Base-by-base conservation (phyloP, 495 filamentous ascomycete species). In the Chaetomidium leptoderma region DNA sequence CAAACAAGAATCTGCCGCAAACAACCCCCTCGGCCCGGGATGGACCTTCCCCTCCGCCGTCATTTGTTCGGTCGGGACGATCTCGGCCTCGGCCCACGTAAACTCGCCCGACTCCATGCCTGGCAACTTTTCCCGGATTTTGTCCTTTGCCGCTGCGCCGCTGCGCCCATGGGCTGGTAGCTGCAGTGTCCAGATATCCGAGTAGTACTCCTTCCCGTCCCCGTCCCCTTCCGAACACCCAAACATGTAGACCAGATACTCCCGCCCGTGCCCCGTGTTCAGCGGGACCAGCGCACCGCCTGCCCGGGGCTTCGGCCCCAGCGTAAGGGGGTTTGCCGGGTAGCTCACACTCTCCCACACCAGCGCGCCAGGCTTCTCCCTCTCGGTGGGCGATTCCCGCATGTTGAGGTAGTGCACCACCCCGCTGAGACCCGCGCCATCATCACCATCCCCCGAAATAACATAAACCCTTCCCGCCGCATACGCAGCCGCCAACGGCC, bases 111-210 rank as follows among this genome's bases (percentile, higher is more conserved):
- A 73, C 2, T 74, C 66, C 3, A 68, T 60, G 0, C 76, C 72
- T 17, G 57, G 56, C 11, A 82, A 42, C 33, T 68, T 69, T 5
- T 70, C 61, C 11, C 78, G 67, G 14, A 78, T 78, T 17, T 69
- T 63, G 55, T 83, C 80, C 58, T 80, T 82, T 16, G 77, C 70
- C n/a, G 73, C 71, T 6, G 79, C 78, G 0, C 74, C 70, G n/a
- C 68, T 78, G 29, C 70, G 60, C 33, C 66, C 62, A n/a, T 63
- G 61, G 7, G 76, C 70, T 1, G 78, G 78, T 24, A 80, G 60
- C 59, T 82, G 81, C 53, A 81, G 75, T 6, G 76, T 71, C 78
- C 76, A 82, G 17, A 78, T 71, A 51, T 81, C 80, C 49, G 66
- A 70, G 62, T 64, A 72, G 13, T 44, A 65, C n/a, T 49, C 33